Evolutionary conservation across 208 protist genomes (phyloP).

Genomic region (Leptomonas pyrrhocoris): DNA sequence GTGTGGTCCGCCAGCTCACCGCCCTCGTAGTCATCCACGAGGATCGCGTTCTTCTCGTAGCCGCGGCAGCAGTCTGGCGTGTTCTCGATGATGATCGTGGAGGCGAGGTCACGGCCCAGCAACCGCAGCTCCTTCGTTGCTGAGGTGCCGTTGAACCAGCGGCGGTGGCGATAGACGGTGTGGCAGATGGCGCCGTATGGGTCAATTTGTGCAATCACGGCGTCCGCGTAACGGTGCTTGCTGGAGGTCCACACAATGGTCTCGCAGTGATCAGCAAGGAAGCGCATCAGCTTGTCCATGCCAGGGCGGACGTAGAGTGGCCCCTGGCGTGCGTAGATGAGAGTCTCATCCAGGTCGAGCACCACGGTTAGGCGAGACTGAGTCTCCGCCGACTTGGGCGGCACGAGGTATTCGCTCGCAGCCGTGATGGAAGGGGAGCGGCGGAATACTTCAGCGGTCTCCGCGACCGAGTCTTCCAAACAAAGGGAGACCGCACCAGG

Average conservation of each 20-base stretch:
- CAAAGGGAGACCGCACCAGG: constrained; percentile 19
- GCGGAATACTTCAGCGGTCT: constrained; percentile 32
- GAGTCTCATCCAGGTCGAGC: constrained; percentile 91
- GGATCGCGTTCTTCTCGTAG: constrained; percentile 86
- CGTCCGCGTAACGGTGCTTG: constrained; percentile 84
- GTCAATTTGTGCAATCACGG: constrained; percentile 87
- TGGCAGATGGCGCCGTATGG: constrained; percentile 59
- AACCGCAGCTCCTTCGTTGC: constrained; percentile 84
- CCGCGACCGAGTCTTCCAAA: constrained; percentile 19
- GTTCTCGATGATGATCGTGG: constrained; percentile 90
- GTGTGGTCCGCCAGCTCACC: constrained; percentile 90
- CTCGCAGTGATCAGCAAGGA: constrained; percentile 80
- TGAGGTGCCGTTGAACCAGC: constrained; percentile 69
- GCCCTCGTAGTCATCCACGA: constrained; percentile 91
- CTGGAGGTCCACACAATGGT: constrained; percentile 89
- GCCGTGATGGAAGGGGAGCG: constrained; percentile 42
- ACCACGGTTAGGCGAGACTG: constrained; percentile 84
- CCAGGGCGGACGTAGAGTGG: constrained; percentile 91
- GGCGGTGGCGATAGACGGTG: constrained; percentile 77
- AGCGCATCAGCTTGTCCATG: constrained; percentile 75
- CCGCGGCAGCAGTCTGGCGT: constrained; percentile 90
- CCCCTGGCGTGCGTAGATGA: constrained; percentile 86
- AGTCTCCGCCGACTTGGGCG: constrained; percentile 52
- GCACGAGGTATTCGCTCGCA: constrained; percentile 49
- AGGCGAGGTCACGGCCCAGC: constrained; percentile 76